These are phyloP conservation scores for Desmodesmus armatus DNA, from an alignment of 139 green algal genomes.

Conservation along the genomic window DNA sequence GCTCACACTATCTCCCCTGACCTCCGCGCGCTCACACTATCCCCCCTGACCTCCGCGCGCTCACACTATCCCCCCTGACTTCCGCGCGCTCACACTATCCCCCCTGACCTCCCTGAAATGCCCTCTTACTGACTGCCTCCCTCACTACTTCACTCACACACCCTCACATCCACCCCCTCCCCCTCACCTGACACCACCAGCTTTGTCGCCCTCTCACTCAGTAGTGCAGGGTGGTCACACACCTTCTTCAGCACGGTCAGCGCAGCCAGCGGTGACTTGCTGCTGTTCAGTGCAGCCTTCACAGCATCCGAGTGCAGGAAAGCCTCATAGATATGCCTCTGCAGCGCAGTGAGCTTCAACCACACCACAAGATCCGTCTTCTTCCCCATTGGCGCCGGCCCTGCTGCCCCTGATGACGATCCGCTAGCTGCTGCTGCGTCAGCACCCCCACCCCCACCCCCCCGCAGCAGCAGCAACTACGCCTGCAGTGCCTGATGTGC, in stretches of 20 bases:
- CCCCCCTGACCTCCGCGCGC: no score
- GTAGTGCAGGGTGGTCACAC: conserved; percentile 93
- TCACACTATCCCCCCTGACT: no score
- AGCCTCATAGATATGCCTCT: conserved; percentile 79
- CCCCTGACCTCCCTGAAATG: no score
- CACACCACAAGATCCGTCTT: conserved; percentile 98
- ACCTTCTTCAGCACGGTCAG: conserved; percentile 87
- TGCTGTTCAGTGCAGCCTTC: conserved; percentile 57
- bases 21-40: no score
- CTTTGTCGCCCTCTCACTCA: conserved; percentile 72
- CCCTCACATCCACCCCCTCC: neutral
- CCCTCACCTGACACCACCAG: conserved; percentile 50
- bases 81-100: no score
- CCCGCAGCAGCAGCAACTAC: neutral
- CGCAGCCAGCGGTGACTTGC: conserved; percentile 76
- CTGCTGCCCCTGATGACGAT: conserved; percentile 30
- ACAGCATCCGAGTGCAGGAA: conserved; percentile 78
- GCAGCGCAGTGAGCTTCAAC: conserved; percentile 80
- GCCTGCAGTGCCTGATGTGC: neutral
- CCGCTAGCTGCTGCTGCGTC: neutral
- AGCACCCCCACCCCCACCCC: no score
- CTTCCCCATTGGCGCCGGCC: conserved; percentile 47
- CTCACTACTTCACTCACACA: neutral
- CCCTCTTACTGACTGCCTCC: no score
- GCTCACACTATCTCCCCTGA: no score